A percentile compares a stretch with the other conserved stretches of the same genome.
These are phyloP conservation scores for Tricholoma hemisulphureum DNA, from an alignment of 768 basidiomycete genomes.

Conservation along the genomic window DNA sequence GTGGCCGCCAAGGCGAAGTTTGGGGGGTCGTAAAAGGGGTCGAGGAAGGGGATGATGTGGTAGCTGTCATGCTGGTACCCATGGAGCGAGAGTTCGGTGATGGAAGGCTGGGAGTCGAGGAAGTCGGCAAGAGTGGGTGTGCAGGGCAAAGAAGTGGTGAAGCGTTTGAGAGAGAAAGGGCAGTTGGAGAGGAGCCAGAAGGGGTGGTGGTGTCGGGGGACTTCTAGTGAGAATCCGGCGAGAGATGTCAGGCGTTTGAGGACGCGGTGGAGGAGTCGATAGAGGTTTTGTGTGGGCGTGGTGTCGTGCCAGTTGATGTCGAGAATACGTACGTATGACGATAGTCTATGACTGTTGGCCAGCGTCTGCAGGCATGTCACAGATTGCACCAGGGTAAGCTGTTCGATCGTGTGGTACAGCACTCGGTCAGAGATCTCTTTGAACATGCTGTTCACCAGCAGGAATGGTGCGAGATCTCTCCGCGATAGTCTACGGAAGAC, in stretches of 20 bases:
- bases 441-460: slow-evolving; percentile 27
- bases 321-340: slow-evolving; percentile 43
- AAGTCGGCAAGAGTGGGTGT: slow-evolving; percentile 46
- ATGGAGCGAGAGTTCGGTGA: slow-evolving; percentile 55
- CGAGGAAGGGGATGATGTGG: slow-evolving; percentile 22
- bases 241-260: slow-evolving; percentile 42
- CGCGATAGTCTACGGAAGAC: slow-evolving; percentile 22
- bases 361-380: slow-evolving; percentile 42
- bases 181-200: slow-evolving; percentile 50
- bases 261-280: slow-evolving; percentile 45
- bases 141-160: slow-evolving; percentile 59
- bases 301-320: slow-evolving; percentile 42
- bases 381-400: slow-evolving; percentile 28
- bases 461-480: slow-evolving; percentile 20
- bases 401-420: slow-evolving; percentile 34
- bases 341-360: slow-evolving; percentile 33
- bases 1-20: slow-evolving; percentile 35
- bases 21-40: slow-evolving; percentile 9
- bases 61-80: slow-evolving; percentile 41
- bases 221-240: slow-evolving; percentile 46
- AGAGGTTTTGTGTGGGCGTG: slow-evolving; percentile 46
- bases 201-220: slow-evolving; percentile 40
- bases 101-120: slow-evolving; percentile 46
- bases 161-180: slow-evolving; percentile 42
- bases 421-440: slow-evolving; percentile 26